phyloP scores from a whole-genome alignment of 352 stramenopile genomes.

The Pythium aristosporum region DNA sequence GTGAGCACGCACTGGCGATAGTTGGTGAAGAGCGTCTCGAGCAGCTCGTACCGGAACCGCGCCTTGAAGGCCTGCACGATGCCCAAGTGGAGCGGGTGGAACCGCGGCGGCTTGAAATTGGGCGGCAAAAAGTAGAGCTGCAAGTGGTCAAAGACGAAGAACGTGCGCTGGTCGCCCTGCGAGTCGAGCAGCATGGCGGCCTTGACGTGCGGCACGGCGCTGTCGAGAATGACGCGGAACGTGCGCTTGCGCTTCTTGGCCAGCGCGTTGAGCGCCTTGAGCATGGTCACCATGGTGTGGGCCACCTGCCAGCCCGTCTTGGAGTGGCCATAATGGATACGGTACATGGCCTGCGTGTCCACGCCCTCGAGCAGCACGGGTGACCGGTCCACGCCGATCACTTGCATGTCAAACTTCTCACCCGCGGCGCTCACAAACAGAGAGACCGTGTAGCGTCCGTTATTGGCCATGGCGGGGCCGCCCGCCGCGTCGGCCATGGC shows the following conservation, averaged over 20 bases:
- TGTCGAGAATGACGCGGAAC: conserved; percentile 82
- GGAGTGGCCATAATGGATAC: conserved; percentile 78
- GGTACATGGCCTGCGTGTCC: conserved; percentile 58
- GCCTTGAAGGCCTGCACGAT: conserved; percentile 82
- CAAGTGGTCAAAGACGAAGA: conserved; percentile 83
- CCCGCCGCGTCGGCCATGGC: conserved; percentile 11
- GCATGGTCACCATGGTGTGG: conserved; percentile 74
- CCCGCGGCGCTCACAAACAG: conserved; percentile 77
- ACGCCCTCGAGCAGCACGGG: conserved; percentile 60
- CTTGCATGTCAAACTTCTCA: conserved; percentile 81
- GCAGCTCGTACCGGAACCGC: conserved; percentile 71
- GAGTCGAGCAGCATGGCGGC: conserved; percentile 85
- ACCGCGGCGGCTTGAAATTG: conserved; percentile 72
- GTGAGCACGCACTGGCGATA: conserved; percentile 53
- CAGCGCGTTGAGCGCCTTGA: conserved; percentile 76
- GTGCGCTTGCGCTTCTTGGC: conserved; percentile 71
- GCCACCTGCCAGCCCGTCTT: conserved; percentile 82
- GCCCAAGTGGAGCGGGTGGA: conserved; percentile 74
- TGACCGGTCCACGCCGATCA: conserved; percentile 67
- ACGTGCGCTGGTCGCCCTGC: conserved; percentile 82
- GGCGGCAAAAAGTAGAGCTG: conserved; percentile 81
- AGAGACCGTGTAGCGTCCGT: conserved; percentile 63
- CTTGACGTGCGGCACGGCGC: conserved; percentile 80
- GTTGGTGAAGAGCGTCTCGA: conserved; percentile 72
- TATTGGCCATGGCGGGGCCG: conserved; percentile 11